These are phyloP conservation scores for Brettanomyces sp. DNA, from an alignment of 805 yeast genomes.

Conservation along the genomic window DNA sequence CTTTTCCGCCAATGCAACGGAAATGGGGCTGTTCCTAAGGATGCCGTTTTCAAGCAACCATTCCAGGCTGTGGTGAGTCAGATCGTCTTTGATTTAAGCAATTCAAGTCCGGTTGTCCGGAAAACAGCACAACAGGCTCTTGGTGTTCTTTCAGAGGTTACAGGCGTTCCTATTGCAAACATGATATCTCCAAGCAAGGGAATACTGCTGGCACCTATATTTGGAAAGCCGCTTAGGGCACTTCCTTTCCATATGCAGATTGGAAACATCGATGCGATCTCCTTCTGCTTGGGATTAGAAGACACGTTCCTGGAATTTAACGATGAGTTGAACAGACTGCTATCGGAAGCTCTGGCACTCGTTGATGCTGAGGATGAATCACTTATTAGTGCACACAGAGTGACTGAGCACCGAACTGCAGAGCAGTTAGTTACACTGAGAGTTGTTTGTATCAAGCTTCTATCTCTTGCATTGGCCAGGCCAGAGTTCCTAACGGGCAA, in stretches of 20 bases:
- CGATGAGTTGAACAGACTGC: constrained; percentile 77
- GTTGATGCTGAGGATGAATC: constrained; percentile 98
- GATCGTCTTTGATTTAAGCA: constrained; percentile 84
- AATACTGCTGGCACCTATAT: constrained; percentile 81
- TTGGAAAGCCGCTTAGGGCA: constrained; percentile 94
- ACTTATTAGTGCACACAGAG: constrained; percentile 75
- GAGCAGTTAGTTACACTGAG: constrained; percentile 82
- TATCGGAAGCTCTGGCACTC: constrained; percentile 84
- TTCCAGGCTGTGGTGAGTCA: constrained; percentile 81
- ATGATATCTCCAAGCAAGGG: constrained; percentile 79
- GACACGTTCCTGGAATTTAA: constrained; percentile 76
- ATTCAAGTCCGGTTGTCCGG: constrained; percentile 76
- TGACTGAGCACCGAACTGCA: constrained; percentile 78
- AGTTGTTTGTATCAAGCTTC: constrained; percentile 77
- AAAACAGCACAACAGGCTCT: constrained; percentile 71
- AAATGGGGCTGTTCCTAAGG: constrained; percentile 39
- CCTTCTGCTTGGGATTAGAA: constrained; percentile 76
- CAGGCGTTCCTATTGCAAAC: constrained; percentile 59
- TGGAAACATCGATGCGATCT: constrained; percentile 95
- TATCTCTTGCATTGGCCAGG: constrained; percentile 75
- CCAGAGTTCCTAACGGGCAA: constrained; percentile 68
- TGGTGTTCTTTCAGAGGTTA: constrained; percentile 55
- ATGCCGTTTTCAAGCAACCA: constrained; percentile 57
- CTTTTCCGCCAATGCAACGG: constrained; percentile 59
- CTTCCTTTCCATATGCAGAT: constrained; percentile 98